A percentile compares a stretch with the other conserved stretches of the same genome.
Evolutionary conservation across 495 filamentous ascomycete genomes (phyloP).

Genomic region (Talaromyces ruber): DNA sequence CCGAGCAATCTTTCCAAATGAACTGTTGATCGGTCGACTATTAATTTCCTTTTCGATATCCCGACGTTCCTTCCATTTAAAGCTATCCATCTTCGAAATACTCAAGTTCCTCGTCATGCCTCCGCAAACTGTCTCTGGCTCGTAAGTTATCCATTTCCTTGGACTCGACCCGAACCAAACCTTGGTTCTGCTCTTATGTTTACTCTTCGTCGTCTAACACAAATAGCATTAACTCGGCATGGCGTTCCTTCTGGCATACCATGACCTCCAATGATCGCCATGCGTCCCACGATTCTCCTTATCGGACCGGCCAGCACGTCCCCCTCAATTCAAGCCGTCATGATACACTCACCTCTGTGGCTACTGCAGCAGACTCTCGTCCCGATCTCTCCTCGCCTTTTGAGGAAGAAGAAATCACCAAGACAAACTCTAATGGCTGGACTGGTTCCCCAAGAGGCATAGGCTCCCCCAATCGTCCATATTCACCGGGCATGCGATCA

Average conservation of each 20-base stretch:
- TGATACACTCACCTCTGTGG: constrained; percentile 66
- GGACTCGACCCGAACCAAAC: not conserved
- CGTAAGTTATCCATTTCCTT: not conserved
- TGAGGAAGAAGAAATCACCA: constrained; percentile 52
- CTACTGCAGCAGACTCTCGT: constrained; percentile 68
- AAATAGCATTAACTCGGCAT: constrained; percentile 50
- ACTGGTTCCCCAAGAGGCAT: constrained; percentile 51
- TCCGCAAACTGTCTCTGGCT: constrained; percentile 4
- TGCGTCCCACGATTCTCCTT: constrained; percentile 78
- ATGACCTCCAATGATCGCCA: constrained; percentile 79
- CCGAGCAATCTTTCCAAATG: not conserved
- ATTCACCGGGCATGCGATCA: constrained; percentile 86
- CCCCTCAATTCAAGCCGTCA: constrained; percentile 65
- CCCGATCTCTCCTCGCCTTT: constrained; percentile 67
- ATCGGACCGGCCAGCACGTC: constrained; percentile 73
- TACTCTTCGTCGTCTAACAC: not conserved
- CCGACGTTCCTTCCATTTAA: not conserved
- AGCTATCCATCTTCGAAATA: not conserved
- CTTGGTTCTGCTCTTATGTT: not conserved
- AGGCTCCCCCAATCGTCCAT: constrained; percentile 53
- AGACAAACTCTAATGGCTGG: constrained; percentile 46
- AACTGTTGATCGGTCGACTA: constrained; percentile 7
- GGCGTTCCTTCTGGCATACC: constrained; percentile 88
- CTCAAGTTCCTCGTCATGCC: not conserved
- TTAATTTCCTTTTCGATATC: constrained; percentile 6